Evolutionary conservation across 2,329 filamentous ascomycete species (phyloP), one percentile per base, ranked within the genome.

Genomic region (Trichophyton schoenleinii): DNA sequence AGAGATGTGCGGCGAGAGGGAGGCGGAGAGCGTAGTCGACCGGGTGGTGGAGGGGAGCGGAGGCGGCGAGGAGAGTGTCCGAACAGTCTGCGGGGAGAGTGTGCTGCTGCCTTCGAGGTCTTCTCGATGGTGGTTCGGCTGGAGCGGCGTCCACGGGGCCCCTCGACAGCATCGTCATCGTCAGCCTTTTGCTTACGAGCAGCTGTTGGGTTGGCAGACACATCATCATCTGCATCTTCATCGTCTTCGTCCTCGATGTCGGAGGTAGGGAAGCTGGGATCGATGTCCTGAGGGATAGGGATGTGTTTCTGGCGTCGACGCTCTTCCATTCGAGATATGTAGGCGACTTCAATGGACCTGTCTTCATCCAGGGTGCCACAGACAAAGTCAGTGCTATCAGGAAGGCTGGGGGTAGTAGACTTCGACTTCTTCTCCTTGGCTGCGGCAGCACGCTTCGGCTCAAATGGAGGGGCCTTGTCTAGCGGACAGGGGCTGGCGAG

Each of bases 321-420:
- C 61, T 89, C 86, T 69, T 91, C 88, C 62, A 95, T 81, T 68
- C 88, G 90, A 1, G 89, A 88, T 61, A 95, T 82, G 72, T 96
- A 99, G 0, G 90, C 92, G 67, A 91, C 90, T 72, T 99, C 94
- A n/a, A 97, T 77, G 2, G 91, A 90, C 52, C 90, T 86, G 70
- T 99, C 94, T 74, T 99, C 94, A 66, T 99, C 94, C 20, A 99
- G 80, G 0, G 94, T 99, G 62, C 94, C 94, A 70, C 94, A 97
- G n/a, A 99, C 94, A 67, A 99, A 99, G 73, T 99, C 94, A 13
- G 94, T 97, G 74, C 91, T 96, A 73, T 99, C 94, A 0, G 94
- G 94, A 9, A 99, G 80, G 70, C 96, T 90, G 1, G 89, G 89
- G 0, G 87, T 88, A 25, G 81, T 81, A 44, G 84, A 81, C 22